These are phyloP conservation scores for Corinectria fuckeliana DNA, from an alignment of 2,329 filamentous ascomycete species.

Conservation along the genomic window DNA sequence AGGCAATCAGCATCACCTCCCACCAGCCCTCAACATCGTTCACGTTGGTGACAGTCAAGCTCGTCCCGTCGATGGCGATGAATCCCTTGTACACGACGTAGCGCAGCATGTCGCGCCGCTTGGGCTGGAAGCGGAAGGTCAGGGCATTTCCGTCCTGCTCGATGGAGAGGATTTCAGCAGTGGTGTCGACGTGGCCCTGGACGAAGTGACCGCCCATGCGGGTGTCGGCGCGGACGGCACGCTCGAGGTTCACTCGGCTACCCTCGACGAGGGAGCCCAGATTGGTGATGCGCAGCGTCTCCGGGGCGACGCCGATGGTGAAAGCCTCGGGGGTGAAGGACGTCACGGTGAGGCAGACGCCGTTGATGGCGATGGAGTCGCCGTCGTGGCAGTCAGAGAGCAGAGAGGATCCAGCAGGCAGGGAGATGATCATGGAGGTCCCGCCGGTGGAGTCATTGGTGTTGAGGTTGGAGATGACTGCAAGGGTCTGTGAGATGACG, in stretches of 20 bases:
- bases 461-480: conserved; percentile 85
- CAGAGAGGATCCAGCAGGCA: conserved; percentile 71
- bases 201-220: conserved; percentile 99
- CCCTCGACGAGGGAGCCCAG: conserved; percentile 74
- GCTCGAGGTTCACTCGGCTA: conserved; percentile 87
- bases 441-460: conserved; percentile 83
- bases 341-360: conserved; percentile 91
- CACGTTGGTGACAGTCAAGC: conserved; percentile 88
- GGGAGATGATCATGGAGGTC: conserved; percentile 86
- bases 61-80: conserved; percentile 91
- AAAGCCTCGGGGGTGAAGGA: conserved; percentile 64
- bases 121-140: conserved; percentile 82
- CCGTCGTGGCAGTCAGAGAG: conserved; percentile 84
- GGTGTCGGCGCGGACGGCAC: conserved; percentile 87
- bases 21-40: conserved; percentile 81
- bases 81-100: conserved; percentile 98
- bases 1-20: conserved; percentile 97
- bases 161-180: conserved; percentile 75
- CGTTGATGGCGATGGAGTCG: conserved; percentile 95
- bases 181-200: conserved; percentile 95
- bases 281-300: conserved; percentile 95
- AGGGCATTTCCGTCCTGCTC: conserved; percentile 88
- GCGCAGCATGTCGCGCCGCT: conserved; percentile 71
- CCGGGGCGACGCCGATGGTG: conserved; percentile 92
- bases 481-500: conserved; percentile 33